Base-by-base conservation (phyloP, 1,284 basidiomycete genomes). In the Flammula alnicola region DNA sequence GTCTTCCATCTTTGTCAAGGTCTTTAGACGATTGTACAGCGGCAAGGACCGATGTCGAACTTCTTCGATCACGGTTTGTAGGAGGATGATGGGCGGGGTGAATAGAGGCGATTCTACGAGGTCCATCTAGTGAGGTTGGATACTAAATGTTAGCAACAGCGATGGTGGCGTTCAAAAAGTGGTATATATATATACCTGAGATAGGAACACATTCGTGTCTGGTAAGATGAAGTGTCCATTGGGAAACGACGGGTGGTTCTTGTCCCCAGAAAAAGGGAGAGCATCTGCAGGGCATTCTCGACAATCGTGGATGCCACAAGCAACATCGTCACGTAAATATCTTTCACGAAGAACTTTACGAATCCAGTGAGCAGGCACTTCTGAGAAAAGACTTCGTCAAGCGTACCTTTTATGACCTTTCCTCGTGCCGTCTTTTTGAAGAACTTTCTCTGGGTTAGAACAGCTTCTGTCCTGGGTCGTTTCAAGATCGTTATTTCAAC, bases 41-140 rank as follows among this genome's bases (percentile, higher is more conserved):
- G 97, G 97, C 25, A 99, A 71, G 0, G 93, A 95, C 22, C 96
- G 83, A 69, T 99, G 96, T 47, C 96, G 80, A 51, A 98, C 94
- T 80, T 99, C 97, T 59, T 97, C 93, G 41, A 98, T 75, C 1
- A 98, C 95, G 0, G 96, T 99, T 69, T 99, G 97, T 1, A 98
- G 81, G 9, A 99, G 76, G 44, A 99, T 87, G 46, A 97, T 83
- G 0, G 92, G 90, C 0, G 91, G 76, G 0, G 73, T 78, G 56
- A 97, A 92, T 1, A 86, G 71, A 4, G 74, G 67, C 0, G 90
- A 89, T 64, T 93, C 89, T 33, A 98, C 76, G 42, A 97, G 76
- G 69, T 98, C 95, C 88, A 98, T 96, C 90, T 97, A 66, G 5
- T 14, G n/a, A n/a, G n/a, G n/a, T n/a, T n/a, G n/a, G n/a, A 36